Conservation (phyloP, 176 grass and related monocot species). For the Puccinellia tenuiflora region DNA sequence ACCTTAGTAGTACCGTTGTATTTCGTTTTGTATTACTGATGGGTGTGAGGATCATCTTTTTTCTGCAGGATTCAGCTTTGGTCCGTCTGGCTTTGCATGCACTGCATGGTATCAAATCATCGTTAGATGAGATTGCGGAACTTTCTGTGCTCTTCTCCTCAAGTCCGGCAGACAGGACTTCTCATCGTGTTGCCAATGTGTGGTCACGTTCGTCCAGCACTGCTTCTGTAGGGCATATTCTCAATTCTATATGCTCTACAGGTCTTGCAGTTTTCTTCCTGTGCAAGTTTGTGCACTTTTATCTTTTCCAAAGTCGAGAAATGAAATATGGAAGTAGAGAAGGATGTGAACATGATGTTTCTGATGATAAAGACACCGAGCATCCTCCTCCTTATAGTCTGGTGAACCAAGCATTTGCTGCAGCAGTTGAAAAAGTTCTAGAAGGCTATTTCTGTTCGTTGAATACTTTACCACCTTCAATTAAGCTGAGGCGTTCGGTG, state of each 20-base stretch:
- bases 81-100: slow-evolving; percentile 75
- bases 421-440: slow-evolving; percentile 76
- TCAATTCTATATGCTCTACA: slow-evolving; percentile 54
- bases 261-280: slow-evolving; percentile 80
- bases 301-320: slow-evolving; percentile 51
- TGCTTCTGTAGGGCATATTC: slow-evolving; percentile 56
- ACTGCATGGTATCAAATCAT: slow-evolving; percentile 66
- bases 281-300: slow-evolving; percentile 72
- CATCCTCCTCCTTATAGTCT: slow-evolving; percentile 50
- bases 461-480: slow-evolving; percentile 61
- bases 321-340: slow-evolving; percentile 20
- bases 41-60: not conserved
- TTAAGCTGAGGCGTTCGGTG: slow-evolving; percentile 60
- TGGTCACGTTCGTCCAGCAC: slow-evolving; percentile 83
- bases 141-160: slow-evolving; percentile 54
- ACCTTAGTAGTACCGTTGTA: not conserved
- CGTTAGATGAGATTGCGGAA: slow-evolving; percentile 74
- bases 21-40: slow-evolving; percentile 2
- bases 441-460: slow-evolving; percentile 89
- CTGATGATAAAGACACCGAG: slow-evolving; percentile 24
- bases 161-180: slow-evolving; percentile 75
- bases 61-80: slow-evolving; percentile 69
- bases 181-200: slow-evolving; percentile 45
- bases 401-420: slow-evolving; percentile 85
- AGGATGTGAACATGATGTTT: slow-evolving; percentile 3